phyloP scores from a whole-genome alignment of 176 grass and related monocot genomes.

The Zizania latifolia region DNA sequence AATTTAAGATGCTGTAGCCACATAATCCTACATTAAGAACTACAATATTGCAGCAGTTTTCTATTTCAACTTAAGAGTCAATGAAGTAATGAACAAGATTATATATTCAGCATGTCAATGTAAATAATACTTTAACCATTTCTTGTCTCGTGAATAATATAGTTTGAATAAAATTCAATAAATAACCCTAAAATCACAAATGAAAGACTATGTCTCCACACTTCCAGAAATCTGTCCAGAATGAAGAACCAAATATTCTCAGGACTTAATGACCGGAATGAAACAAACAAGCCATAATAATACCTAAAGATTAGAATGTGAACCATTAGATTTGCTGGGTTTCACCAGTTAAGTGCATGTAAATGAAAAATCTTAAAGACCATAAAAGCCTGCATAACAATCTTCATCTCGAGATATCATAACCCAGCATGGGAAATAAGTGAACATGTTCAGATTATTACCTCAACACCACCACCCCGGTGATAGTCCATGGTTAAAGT shows the following conservation, averaged over 20 bases:
- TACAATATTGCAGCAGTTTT: constrained; percentile 4
- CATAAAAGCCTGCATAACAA: neutral
- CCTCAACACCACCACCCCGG: too few species aligned
- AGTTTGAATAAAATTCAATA: neutral
- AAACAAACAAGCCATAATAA: neutral
- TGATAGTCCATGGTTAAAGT: too few species aligned
- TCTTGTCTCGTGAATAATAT: constrained; percentile 16
- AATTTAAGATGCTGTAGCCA: too few species aligned
- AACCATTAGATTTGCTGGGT: neutral
- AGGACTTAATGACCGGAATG: neutral
- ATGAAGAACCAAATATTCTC: neutral
- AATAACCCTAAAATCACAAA: neutral
- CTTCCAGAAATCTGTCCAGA: neutral
- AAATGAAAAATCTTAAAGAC: neutral
- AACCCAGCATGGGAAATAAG: too few species aligned
- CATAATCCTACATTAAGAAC: neutral
- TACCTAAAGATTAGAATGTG: neutral
- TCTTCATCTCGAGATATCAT: too few species aligned
- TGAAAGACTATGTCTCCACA: neutral
- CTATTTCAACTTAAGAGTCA: neutral
- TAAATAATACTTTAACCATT: neutral
- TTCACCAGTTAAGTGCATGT: neutral
- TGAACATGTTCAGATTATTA: neutral
- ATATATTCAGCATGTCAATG: neutral
- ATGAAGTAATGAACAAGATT: neutral